Base-by-base conservation (phyloP, 306 rosid genomes). In the Vigna nakashimae region DNA sequence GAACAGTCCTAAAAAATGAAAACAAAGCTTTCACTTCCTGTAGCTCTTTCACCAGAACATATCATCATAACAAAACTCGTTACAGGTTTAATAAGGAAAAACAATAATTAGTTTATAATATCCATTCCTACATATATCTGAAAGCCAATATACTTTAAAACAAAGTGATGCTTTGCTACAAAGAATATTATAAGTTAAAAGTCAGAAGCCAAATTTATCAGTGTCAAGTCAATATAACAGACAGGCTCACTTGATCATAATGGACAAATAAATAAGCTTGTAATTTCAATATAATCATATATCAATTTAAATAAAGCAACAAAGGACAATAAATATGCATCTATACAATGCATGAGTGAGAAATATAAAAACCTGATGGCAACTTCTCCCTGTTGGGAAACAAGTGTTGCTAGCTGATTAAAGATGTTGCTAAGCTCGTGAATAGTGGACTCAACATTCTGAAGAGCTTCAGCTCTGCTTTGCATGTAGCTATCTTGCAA, bases 401-500 rank as follows among this genome's bases (percentile, higher is more conserved):
- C 98, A 65, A 96, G 93, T 14, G 98, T 96, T 38, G 98, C 98
- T 48, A 91, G 86, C 79, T 96, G 97, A 89, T 91, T 96, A 81
- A 96, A 92, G 80, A 96, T 96, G 88, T 69, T 92, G 90, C 99
- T 78, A 71, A 96, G 90, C 82, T 96, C 98, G 80, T 96, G 98
- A 80, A 96, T 92, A 57, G 98, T 96, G 77, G 98, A 96, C 86
- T 96, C 98, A 32, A 91, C 97, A 84, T 92, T 96, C 75, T 92
- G 99, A 84, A 96, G 90, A 78, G 99, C 97, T 86, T 92, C 98
- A 85, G 98, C 97, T 81, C 98, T 85, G 89, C 97, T 96, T 84
- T 96, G 99, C 97, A 92, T 92, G 91, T 87, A 92, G 78, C 86
- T 87, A 69, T 92, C 99, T 87, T 92, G 99, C 87, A 92, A 83